Evolutionary conservation across 495 filamentous ascomycete genomes (phyloP).

Genomic region (Tuber melanosporum): DNA sequence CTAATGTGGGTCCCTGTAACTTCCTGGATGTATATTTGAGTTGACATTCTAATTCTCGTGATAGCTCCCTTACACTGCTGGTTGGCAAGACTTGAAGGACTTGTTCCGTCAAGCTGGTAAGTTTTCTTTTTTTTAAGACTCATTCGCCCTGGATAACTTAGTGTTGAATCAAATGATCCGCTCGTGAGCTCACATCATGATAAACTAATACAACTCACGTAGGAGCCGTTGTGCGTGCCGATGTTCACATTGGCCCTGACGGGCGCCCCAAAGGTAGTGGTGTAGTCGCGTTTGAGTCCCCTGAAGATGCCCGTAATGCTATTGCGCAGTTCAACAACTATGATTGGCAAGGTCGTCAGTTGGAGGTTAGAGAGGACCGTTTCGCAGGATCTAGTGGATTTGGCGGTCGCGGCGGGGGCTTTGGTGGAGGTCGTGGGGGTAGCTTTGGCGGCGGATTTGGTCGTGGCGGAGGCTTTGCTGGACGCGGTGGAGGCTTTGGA

Average conservation of each 20-base stretch:
- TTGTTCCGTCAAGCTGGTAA: slow-evolving; percentile 90
- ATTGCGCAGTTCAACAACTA: slow-evolving; percentile 97
- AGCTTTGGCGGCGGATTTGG: slow-evolving; percentile 54
- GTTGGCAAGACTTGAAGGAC: slow-evolving; percentile 99
- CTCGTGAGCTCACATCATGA: slow-evolving; percentile 26
- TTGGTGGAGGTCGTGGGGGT: slow-evolving; percentile 51
- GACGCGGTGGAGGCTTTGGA: slow-evolving; percentile 47
- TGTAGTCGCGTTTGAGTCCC: slow-evolving; percentile 90
- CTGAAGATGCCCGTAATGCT: slow-evolving; percentile 89
- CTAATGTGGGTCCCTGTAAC: slow-evolving; percentile 77
- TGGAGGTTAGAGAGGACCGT: slow-evolving; percentile 95
- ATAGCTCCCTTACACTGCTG: slow-evolving; percentile 93
- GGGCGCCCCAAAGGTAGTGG: slow-evolving; percentile 93
- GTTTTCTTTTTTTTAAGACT: slow-evolving; percentile 51
- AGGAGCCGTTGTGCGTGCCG: slow-evolving; percentile 88
- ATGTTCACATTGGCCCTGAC: slow-evolving; percentile 86
- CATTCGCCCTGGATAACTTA: slow-evolving; percentile 14
- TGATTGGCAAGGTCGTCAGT: slow-evolving; percentile 89
- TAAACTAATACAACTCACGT: slow-evolving; percentile 40
- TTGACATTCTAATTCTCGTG: slow-evolving; percentile 14
- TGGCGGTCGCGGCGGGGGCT: slow-evolving; percentile 50
- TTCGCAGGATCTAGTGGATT: slow-evolving; percentile 65
- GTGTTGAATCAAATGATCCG: slow-evolving; percentile 27
- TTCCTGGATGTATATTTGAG: slow-evolving; percentile 28
- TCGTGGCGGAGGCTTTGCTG: slow-evolving; percentile 51